Base-by-base conservation (phyloP, 768 basidiomycete species). In the Amyloporia xantha region DNA sequence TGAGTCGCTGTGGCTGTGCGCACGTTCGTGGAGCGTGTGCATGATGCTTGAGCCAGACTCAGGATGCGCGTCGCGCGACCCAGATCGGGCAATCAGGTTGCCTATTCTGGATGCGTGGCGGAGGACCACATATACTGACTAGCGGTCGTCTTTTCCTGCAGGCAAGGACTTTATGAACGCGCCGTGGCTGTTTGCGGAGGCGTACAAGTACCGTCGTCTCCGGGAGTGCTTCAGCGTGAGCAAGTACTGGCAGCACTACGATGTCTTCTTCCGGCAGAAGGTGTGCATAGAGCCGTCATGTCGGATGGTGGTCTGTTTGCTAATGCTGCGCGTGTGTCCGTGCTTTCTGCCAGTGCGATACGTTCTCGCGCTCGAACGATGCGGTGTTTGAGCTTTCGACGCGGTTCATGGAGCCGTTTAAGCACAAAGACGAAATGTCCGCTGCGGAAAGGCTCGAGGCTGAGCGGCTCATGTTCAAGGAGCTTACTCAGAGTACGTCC, bases 221-320 rank as follows among this genome's bases (percentile, higher is more conserved):
- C 89, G 87, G 53, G 93, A 95, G 66, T 91, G 89, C 67, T 97
- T 97, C 72, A 91, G 87, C 53, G 71, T 91, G 51, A 88, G 86
- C 73, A 90, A 88, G 62, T 86, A 78, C 66, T 97, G 91, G 90
- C 76, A 76, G 53, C 78, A 84, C 57, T 95, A 95, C 62, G 93
- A 95, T 62, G 91, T 95, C 38, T 97, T 96, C 67, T 95, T 93
- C 72, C 74, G 93, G 50, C 90, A 96, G 68, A 95, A 94, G 70
- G 84, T 82, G 39, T 26, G 53, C 37, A 17, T 10, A 13, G n/a
- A 20, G 25, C 7, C 15, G 12, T 23, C 26, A 3, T n/a, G n/a
- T n/a, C n/a, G n/a, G n/a, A n/a, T n/a, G n/a, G n/a, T n/a, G n/a
- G n/a, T n/a, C 41, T 23, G 10, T 10, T 23, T 3, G 30, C 20